Conservation (phyloP, 345 rosid genomes). For the Populus pruinosa region DNA sequence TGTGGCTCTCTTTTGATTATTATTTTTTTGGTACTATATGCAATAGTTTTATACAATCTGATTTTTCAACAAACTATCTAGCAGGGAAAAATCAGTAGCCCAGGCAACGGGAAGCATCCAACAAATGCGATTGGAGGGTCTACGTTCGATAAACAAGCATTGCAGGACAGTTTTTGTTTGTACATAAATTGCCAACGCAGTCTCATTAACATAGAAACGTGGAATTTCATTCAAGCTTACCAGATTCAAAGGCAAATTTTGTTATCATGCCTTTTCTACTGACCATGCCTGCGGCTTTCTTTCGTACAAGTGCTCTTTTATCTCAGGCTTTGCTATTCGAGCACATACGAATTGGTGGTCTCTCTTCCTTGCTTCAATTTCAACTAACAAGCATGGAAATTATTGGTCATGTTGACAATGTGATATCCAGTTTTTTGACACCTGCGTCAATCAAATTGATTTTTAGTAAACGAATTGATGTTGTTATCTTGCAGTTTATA, state of each 20-base stretch:
- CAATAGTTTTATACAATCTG: background rate
- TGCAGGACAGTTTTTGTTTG: background rate
- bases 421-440: too few relatives aligned
- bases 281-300: background rate
- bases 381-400: background rate
- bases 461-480: too few relatives aligned
- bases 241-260: conserved; percentile 9
- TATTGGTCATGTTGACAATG: too few relatives aligned
- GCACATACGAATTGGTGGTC: background rate
- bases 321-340: background rate
- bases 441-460: too few relatives aligned
- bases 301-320: background rate
- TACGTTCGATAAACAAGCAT: conserved; percentile 12
- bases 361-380: background rate
- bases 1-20: background rate
- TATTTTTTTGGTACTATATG: background rate
- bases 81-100: conserved; percentile 8
- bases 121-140: background rate
- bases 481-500: too few relatives aligned
- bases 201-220: background rate
- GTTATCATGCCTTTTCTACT: background rate
- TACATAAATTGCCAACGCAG: background rate
- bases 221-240: background rate
- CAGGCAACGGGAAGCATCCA: background rate
- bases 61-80: background rate